Evolutionary conservation across 768 basidiomycete species (phyloP).

Genomic region (Phanerochaete carnosa): DNA sequence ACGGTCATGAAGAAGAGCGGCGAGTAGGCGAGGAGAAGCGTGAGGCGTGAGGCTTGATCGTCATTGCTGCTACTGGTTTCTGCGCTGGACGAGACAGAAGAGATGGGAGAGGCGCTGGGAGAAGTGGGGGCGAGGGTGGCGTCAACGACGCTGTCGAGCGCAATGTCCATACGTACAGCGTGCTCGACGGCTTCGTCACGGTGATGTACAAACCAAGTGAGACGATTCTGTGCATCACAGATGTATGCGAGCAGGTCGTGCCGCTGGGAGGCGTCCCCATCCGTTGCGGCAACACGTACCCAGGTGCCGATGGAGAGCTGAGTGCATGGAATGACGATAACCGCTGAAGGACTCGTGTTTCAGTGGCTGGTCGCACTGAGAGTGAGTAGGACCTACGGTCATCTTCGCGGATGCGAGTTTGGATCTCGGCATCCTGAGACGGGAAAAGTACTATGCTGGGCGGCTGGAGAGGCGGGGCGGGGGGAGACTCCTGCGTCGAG

Average conservation of each 20-base stretch:
- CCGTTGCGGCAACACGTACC: conserved; percentile 60
- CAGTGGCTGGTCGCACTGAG: neutral
- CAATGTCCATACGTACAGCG: conserved; percentile 85
- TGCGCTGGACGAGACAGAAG: too few species aligned
- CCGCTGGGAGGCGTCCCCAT: conserved; percentile 32
- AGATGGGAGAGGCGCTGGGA: too few species aligned
- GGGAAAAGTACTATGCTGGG: neutral
- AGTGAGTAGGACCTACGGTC: conserved; percentile 51
- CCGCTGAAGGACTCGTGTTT: conserved; percentile 37
- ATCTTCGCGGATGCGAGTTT: conserved; percentile 66
- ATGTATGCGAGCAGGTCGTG: conserved; percentile 76
- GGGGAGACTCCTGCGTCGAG: conserved; percentile 45
- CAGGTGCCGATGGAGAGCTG: conserved; percentile 75
- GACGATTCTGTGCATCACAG: conserved; percentile 59
- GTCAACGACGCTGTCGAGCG: conserved; percentile 60
- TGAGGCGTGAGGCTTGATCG: conserved; percentile 54
- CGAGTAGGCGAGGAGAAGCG: conserved; percentile 59
- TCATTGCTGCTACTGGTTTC: conserved; percentile 14
- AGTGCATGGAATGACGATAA: conserved; percentile 73
- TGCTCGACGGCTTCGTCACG: conserved; percentile 66
- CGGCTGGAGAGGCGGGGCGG: conserved; percentile 34
- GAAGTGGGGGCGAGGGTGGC: conserved; percentile 48
- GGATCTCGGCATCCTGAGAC: conserved; percentile 48
- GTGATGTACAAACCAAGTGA: conserved; percentile 77
- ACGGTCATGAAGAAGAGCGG: conserved; percentile 68